These are phyloP conservation scores for Trichoderma sp. DNA, from an alignment of 2,329 filamentous ascomycete species.

Conservation along the genomic window DNA sequence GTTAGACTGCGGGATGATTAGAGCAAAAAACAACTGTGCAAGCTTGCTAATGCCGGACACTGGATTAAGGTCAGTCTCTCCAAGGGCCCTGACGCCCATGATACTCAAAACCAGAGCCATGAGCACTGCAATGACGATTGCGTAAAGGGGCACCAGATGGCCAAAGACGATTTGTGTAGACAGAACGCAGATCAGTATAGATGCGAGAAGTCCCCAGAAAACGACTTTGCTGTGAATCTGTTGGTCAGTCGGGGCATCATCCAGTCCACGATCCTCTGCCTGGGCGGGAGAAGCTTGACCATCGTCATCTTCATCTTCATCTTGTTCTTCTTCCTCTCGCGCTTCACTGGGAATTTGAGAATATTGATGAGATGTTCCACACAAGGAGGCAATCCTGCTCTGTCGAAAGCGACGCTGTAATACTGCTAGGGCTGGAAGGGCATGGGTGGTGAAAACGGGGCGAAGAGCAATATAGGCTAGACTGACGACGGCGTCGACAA, in stretches of 20 bases:
- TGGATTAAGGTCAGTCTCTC: conserved; percentile 90
- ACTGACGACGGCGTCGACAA: conserved; percentile 87
- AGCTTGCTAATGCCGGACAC: conserved; percentile 96
- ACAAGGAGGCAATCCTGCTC: conserved; percentile 23
- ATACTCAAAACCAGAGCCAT: conserved; percentile 78
- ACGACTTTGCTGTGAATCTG: conserved; percentile 73
- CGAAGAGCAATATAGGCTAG: conserved; percentile 73
- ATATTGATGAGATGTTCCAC: conserved; percentile 26
- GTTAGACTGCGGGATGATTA: conserved; percentile 77
- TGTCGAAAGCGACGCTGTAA: conserved; percentile 22
- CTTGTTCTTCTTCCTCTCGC: not conserved
- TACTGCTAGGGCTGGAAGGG: not conserved
- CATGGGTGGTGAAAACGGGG: conserved; percentile 44
- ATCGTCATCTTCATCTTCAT: not conserved
- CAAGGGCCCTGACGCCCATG: conserved; percentile 66
- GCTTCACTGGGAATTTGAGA: conserved; percentile 22
- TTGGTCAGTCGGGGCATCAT: conserved; percentile 81
- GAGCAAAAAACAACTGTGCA: conserved; percentile 90
- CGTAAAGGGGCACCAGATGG: conserved; percentile 72
- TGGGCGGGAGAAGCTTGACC: conserved; percentile 20
- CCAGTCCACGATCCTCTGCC: conserved; percentile 45
- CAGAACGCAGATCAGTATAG: conserved; percentile 73
- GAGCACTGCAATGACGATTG: conserved; percentile 74
- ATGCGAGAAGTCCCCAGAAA: conserved; percentile 69
- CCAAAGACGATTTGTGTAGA: conserved; percentile 85